Evolutionary conservation across 148 eudicot genomes (phyloP), one percentile per base, ranked within the genome.

Genomic region (Oxyria digyna): DNA sequence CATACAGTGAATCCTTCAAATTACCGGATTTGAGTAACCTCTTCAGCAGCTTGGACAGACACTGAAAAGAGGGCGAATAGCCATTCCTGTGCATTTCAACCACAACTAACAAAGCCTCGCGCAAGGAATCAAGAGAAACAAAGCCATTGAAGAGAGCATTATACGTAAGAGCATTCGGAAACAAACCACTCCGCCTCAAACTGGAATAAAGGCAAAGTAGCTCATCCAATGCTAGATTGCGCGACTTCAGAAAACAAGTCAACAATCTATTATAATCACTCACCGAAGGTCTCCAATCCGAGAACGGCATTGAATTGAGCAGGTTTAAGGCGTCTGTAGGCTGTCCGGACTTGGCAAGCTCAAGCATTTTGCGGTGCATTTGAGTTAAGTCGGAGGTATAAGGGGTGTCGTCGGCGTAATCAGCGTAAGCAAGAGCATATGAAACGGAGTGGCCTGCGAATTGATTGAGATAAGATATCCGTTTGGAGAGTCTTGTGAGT

Each of bases 211-310:
- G 73, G 48, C 69, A 67, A 52, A 66, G 46, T 59, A 88, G 62
- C 17, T 74, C 79, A 23, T 78, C 71, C 23, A 79, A 55, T 10
- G 31, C 49, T 74, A 81, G 76, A 64, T 78, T 64, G 15, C 20
- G 63, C 0, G 95, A 88, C 74, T 71, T 81, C 40, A 81, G 69
- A 74, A 74, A 77, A 66, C 79, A 79, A 62, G 67, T 42, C 7
- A 86, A 69, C 80, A 88, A 76, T 8, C 84, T 75, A 77, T 86
- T 88, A 18, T 75, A 84, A 74, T 88, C 84, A 46, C 70, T 67
- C 10, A 82, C 80, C 0, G 79, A 75, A 0, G 88, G 90, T 67
- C 72, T 85, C 7, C 80, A 77, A 0, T 67, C 70, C 13, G 74
- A 62, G 31, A n/a, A 52, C 37, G 52, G 77, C 81, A 83, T 80